A percentile compares a stretch with the other conserved stretches of the same genome.
These are phyloP conservation scores for Hypoxylon sp. DNA, from an alignment of 2,329 filamentous ascomycete genomes.

Conservation along the genomic window DNA sequence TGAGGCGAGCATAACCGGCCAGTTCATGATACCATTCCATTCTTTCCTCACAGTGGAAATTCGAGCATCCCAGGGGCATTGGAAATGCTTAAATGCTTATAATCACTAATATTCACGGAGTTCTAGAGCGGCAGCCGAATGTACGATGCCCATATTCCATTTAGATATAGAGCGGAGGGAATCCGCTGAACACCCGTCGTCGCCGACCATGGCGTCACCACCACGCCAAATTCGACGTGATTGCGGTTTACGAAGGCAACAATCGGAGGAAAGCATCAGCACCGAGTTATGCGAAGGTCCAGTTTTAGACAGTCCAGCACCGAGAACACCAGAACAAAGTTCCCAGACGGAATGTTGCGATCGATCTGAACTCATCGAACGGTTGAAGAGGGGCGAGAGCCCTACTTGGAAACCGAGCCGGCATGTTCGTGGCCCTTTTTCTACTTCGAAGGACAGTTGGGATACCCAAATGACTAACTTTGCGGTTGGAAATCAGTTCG, in stretches of 20 bases:
- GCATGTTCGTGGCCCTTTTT: slow-evolving; percentile 61
- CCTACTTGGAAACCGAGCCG: slow-evolving; percentile 78
- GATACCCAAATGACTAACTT: slow-evolving; percentile 35
- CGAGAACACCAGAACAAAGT: slow-evolving; percentile 51
- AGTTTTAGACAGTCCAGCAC: slow-evolving; percentile 58
- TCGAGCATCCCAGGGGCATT: background rate
- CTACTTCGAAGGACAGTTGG: background rate
- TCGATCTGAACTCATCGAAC: slow-evolving; percentile 83
- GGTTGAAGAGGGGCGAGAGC: slow-evolving; percentile 82
- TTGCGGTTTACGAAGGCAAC: slow-evolving; percentile 51
- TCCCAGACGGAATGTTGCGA: slow-evolving; percentile 62
- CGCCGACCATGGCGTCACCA: slow-evolving; percentile 44
- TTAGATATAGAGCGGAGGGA: slow-evolving; percentile 58
- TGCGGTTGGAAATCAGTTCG: slow-evolving; percentile 47
- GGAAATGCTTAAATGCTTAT: slow-evolving; percentile 30
- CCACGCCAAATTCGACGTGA: slow-evolving; percentile 31
- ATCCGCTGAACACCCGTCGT: slow-evolving; percentile 41
- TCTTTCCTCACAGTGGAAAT: slow-evolving; percentile 6
- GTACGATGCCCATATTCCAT: slow-evolving; percentile 70
- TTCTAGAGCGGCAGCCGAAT: slow-evolving; percentile 27
- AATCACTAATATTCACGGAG: slow-evolving; percentile 29
- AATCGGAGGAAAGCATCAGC: slow-evolving; percentile 71
- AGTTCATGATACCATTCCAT: slow-evolving; percentile 23
- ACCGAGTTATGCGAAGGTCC: slow-evolving; percentile 73
- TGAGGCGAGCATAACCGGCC: slow-evolving; percentile 38